Base-by-base conservation (phyloP, 495 filamentous ascomycete genomes). In the Talaromyces proteolyticus region DNA sequence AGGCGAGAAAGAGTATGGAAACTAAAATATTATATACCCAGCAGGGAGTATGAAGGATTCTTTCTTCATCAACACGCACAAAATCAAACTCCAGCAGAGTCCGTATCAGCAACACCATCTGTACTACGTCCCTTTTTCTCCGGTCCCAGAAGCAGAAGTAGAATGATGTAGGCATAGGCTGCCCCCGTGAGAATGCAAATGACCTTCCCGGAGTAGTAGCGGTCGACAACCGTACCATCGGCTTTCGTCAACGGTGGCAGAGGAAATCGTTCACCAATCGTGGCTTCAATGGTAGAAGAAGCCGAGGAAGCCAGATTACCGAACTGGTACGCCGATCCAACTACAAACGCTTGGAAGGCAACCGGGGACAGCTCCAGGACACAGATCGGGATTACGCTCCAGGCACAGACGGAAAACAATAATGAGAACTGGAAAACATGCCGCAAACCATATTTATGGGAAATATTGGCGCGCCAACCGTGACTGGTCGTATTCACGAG, bases 121-220 rank as follows among this genome's bases (percentile, higher is more conserved):
- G n/a, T n/a, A n/a, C n/a, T n/a, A n/a, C 80, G 69, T 10, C 81
- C 76, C 48, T 89, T 56, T 37, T 81, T 77, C 70, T 96, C 91
- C 0, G 91, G 91, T 0, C 91, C 91, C 1, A 88, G 50, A 11
- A 94, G 56, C 0, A 86, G 85, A 18, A 93, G 54, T 0, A 92
- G 0, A 53, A 95, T 89, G 7, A 83, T 76, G 61, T 94, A 96
- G 6, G 65, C 83, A 65, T 84, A 95, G 16, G 94, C 91, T 55
- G 87, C 91, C 2, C 79, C 91, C 87, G 94, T 88, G 62, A 95
- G 90, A 57, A 95, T 92, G 51, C 87, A 89, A 55, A 96, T 91
- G 4, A 96, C 91, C 53, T 86, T 86, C 6, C 91, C 91, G 46
- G 95, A 96, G 45, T 89, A 66, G 61, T 91, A 95, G 24, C 88